These are phyloP conservation scores for Periconia sp. DNA, from an alignment of 2,329 filamentous ascomycete genomes.

Conservation along the genomic window DNA sequence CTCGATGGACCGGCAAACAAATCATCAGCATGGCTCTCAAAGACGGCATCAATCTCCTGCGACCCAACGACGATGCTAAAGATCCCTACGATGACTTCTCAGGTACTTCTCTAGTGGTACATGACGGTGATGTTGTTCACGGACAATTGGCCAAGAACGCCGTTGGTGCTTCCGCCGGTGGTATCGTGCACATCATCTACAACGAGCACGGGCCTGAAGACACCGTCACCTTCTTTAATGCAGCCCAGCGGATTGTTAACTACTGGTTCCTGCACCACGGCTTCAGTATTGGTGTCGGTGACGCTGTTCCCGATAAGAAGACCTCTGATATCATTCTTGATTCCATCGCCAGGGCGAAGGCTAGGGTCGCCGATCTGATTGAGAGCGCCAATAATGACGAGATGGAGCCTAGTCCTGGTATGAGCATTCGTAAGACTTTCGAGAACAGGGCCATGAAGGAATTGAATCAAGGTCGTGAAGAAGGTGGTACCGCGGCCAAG, in stretches of 20 bases:
- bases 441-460: slow-evolving; percentile 95
- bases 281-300: slow-evolving; percentile 97
- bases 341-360: slow-evolving; percentile 80
- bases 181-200: slow-evolving; percentile 93
- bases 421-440: slow-evolving; percentile 98
- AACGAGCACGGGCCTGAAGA: slow-evolving; percentile 87
- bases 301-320: slow-evolving; percentile 86
- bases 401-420: slow-evolving; percentile 91
- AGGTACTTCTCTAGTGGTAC: slow-evolving; percentile 80
- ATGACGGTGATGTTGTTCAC: slow-evolving; percentile 85
- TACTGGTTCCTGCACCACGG: slow-evolving; percentile 97
- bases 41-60: slow-evolving; percentile 71
- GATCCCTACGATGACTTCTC: slow-evolving; percentile 63
- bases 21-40: slow-evolving; percentile 93
- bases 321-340: slow-evolving; percentile 85
- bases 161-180: slow-evolving; percentile 84
- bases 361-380: slow-evolving; percentile 75
- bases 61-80: slow-evolving; percentile 64
- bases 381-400: slow-evolving; percentile 78
- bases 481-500: slow-evolving; percentile 89
- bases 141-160: slow-evolving; percentile 92
- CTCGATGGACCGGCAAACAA: slow-evolving; percentile 98
- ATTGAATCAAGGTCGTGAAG: slow-evolving; percentile 92
- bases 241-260: slow-evolving; percentile 89
- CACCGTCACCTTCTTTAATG: slow-evolving; percentile 94